phyloP scores from a whole-genome alignment of 352 stramenopile genomes.

The Globisporangium orthogonon region DNA sequence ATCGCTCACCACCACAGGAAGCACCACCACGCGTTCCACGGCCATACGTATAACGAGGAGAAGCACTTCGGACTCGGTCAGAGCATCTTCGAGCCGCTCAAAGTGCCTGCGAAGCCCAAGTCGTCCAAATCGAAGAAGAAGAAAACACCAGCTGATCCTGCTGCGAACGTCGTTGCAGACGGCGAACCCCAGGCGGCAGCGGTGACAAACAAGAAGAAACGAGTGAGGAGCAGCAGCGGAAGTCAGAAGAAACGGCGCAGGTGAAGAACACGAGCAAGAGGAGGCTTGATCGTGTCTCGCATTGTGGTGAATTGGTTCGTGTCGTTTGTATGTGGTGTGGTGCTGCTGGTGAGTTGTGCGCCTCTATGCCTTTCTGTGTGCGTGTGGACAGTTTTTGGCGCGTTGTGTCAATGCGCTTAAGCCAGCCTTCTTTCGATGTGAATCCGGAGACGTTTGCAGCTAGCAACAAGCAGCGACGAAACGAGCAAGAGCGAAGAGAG shows the following conservation, averaged over 20 bases:
- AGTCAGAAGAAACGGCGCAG: conserved; percentile 45
- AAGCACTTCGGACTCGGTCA: conserved; percentile 66
- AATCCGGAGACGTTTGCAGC: too few species aligned
- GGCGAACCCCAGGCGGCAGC: neutral
- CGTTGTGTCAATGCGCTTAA: too few species aligned
- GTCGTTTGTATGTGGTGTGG: too few species aligned
- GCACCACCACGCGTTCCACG: conserved; percentile 34
- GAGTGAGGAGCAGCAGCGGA: conserved; percentile 18
- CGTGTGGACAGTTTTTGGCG: too few species aligned
- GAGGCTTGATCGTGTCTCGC: too few species aligned
- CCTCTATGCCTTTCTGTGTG: too few species aligned
- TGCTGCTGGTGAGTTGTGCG: too few species aligned
- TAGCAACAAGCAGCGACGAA: too few species aligned
- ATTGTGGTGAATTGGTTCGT: too few species aligned
- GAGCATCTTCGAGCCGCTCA: conserved; percentile 65
- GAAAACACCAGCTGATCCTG: conserved; percentile 10
- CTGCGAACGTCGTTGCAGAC: neutral
- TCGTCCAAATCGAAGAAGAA: conserved; percentile 28
- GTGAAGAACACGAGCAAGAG: conserved; percentile 18
- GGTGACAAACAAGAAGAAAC: conserved; percentile 24
- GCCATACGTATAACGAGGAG: conserved; percentile 51
- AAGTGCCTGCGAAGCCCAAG: conserved; percentile 35
- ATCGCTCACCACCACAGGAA: conserved; percentile 50
- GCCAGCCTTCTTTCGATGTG: too few species aligned
- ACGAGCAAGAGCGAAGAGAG: too few species aligned